phyloP scores from a whole-genome alignment of 352 stramenopile species.

The Phytophthora citrophthora region DNA sequence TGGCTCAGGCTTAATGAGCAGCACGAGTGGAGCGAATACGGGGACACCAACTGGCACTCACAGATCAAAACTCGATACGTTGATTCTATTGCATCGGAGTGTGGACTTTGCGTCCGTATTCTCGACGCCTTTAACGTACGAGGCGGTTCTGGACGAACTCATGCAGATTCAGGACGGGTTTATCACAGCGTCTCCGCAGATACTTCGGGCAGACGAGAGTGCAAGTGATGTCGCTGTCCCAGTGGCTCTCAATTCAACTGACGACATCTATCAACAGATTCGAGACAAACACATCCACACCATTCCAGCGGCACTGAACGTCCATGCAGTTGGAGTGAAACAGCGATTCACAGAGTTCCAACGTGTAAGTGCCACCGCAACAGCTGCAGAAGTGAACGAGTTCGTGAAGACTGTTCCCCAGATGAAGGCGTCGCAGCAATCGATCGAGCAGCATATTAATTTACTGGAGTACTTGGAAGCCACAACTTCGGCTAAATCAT shows the following conservation, averaged over 20 bases:
- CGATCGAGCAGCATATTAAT: conserved; percentile 67
- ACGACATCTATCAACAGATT: conserved; percentile 62
- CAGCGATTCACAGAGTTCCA: conserved; percentile 65
- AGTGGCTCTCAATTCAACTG: conserved; percentile 65
- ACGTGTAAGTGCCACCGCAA: conserved; percentile 43
- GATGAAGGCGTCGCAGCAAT: conserved; percentile 63
- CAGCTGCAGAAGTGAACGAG: conserved; percentile 67
- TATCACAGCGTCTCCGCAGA: conserved; percentile 40
- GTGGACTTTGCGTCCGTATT: conserved; percentile 76
- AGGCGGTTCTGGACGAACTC: conserved; percentile 72
- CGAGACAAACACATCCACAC: conserved; percentile 70
- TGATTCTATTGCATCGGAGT: conserved; percentile 73
- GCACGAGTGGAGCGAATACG: background rate
- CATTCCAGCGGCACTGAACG: conserved; percentile 57
- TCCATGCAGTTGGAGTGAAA: conserved; percentile 58
- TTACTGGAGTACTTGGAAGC: conserved; percentile 58
- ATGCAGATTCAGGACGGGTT: conserved; percentile 71
- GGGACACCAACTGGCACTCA: background rate
- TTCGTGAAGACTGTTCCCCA: conserved; percentile 73
- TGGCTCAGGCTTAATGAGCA: conserved; percentile 22
- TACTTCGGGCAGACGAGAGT: conserved; percentile 46
- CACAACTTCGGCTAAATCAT: conserved; percentile 51
- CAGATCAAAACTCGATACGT: conserved; percentile 50
- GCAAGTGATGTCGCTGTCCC: conserved; percentile 32
- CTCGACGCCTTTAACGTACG: conserved; percentile 74